phyloP scores from a whole-genome alignment of 169 alveolate species.

The Plasmodium sp. region DNA sequence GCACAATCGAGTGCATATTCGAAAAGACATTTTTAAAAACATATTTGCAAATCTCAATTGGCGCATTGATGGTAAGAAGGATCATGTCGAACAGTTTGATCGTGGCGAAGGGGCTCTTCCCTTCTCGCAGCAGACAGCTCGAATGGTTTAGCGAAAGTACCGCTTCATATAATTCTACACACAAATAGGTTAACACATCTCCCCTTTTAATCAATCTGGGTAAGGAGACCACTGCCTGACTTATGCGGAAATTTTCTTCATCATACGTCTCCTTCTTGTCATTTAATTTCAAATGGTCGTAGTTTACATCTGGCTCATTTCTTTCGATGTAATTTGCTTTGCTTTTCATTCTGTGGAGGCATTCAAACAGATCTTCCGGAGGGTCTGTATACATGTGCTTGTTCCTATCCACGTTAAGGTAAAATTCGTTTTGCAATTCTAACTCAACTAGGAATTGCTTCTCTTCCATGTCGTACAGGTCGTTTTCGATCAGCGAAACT shows the following conservation, averaged over 20 bases:
- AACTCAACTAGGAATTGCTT: conserved; percentile 18
- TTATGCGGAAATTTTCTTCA: conserved; percentile 40
- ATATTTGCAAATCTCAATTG: conserved; percentile 22
- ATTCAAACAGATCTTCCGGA: conserved; percentile 58
- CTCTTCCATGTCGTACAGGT: conserved; percentile 21
- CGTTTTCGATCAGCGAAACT: conserved; percentile 17
- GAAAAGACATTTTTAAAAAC: conserved; percentile 35
- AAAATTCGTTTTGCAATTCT: conserved; percentile 25
- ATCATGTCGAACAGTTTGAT: conserved; percentile 17
- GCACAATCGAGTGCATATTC: conserved; percentile 4
- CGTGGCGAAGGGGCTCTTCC: neutral
- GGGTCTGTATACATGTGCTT: conserved; percentile 47
- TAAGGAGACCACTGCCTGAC: conserved; percentile 23
- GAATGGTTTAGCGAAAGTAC: conserved; percentile 23
- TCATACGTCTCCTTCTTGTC: conserved; percentile 46
- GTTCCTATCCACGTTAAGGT: conserved; percentile 29
- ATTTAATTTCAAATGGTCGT: conserved; percentile 23
- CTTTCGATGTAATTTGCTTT: conserved; percentile 42
- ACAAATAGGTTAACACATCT: conserved; percentile 33
- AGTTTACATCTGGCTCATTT: neutral
- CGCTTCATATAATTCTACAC: conserved; percentile 27
- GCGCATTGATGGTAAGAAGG: conserved; percentile 21
- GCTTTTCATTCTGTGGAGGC: conserved; percentile 26
- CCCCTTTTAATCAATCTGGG: conserved; percentile 21
- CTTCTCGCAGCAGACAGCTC: conserved; percentile 1